Conservation (phyloP, 352 stramenopile species). For the Pythium monospermum region DNA sequence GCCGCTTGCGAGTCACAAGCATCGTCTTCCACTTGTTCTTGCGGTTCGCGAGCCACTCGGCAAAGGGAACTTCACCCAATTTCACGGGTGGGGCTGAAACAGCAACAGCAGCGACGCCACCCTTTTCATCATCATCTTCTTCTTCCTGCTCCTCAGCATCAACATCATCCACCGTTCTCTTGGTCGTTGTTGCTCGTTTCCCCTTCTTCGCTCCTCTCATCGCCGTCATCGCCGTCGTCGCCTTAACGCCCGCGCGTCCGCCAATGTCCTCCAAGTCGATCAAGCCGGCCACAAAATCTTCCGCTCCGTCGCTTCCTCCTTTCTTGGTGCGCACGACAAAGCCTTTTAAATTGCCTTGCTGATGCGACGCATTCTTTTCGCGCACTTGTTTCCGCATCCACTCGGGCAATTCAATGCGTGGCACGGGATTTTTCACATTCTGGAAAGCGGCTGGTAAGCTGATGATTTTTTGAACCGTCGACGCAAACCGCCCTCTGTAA, state of each 20-base stretch:
- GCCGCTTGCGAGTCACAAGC: conserved; percentile 48
- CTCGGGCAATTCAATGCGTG: conserved; percentile 93
- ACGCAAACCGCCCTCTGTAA: conserved; percentile 86
- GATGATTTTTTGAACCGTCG: conserved; percentile 99
- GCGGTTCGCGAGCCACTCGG: conserved; percentile 56
- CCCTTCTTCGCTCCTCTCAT: no score
- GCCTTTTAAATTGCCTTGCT: conserved; percentile 83
- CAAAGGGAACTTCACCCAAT: conserved; percentile 54
- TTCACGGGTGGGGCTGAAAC: conserved; percentile 25
- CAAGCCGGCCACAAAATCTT: conserved; percentile 42
- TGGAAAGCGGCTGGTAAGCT: conserved; percentile 98
- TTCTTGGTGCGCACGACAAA: conserved; percentile 69
- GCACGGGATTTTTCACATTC: conserved; percentile 95
- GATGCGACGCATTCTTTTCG: conserved; percentile 78
- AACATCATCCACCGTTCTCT: neutral
- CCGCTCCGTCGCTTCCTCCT: conserved; percentile 21
- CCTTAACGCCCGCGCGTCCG: conserved; percentile 2
- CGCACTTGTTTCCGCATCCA: conserved; percentile 95
- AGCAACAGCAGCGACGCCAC: conserved; percentile 1
- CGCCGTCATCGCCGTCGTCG: conserved; percentile 6
- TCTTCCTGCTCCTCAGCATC: conserved; percentile 5
- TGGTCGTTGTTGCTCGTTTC: conserved; percentile 4
- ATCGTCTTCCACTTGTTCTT: conserved; percentile 71
- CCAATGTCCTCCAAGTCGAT: conserved; percentile 72
- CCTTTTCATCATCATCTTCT: conserved; percentile 25